Evolutionary conservation across 2,329 filamentous ascomycete genomes (phyloP).

Genomic region (Fusarium sp.): DNA sequence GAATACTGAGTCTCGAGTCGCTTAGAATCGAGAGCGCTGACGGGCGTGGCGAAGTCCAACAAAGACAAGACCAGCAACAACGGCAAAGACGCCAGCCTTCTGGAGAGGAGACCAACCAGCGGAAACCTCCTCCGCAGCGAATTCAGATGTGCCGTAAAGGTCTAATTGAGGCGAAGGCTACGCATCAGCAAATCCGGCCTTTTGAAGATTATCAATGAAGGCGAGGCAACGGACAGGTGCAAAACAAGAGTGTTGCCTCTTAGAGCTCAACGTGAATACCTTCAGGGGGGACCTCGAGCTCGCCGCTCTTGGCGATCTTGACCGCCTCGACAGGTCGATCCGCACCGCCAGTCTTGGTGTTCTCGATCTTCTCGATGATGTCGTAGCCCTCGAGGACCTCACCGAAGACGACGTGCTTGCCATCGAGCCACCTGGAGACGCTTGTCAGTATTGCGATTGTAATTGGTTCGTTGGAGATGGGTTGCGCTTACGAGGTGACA

Average conservation of each 20-base stretch:
- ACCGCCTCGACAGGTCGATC: conserved; percentile 77
- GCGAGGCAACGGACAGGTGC: conserved; percentile 42
- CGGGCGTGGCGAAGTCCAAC: conserved; percentile 39
- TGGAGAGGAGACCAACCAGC: conserved; percentile 40
- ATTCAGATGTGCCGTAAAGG: conserved; percentile 43
- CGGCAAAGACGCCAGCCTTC: conserved; percentile 38
- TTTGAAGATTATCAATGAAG: conserved; percentile 20
- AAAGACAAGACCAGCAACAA: conserved; percentile 37
- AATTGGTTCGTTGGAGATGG: background rate
- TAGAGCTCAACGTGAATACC: conserved; percentile 94
- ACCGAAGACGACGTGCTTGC: conserved; percentile 87
- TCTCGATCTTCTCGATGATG: conserved; percentile 82
- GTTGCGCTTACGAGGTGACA: conserved; percentile 72
- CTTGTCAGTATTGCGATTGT: conserved; percentile 5
- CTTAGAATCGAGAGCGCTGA: conserved; percentile 37
- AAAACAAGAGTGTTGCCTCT: conserved; percentile 48
- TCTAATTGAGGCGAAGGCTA: conserved; percentile 45
- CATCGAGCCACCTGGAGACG: conserved; percentile 77
- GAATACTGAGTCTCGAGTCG: conserved; percentile 2
- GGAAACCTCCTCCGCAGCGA: conserved; percentile 29
- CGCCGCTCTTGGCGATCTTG: conserved; percentile 86
- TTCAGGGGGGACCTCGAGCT: conserved; percentile 86
- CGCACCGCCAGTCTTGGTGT: conserved; percentile 69
- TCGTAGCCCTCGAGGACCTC: conserved; percentile 90
- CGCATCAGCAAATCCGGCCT: conserved; percentile 51